Percentiles rank a stretch among this genome's conserved stretches.
Conservation (phyloP, 352 stramenopile species). For the Phytopythium aichiense region DNA sequence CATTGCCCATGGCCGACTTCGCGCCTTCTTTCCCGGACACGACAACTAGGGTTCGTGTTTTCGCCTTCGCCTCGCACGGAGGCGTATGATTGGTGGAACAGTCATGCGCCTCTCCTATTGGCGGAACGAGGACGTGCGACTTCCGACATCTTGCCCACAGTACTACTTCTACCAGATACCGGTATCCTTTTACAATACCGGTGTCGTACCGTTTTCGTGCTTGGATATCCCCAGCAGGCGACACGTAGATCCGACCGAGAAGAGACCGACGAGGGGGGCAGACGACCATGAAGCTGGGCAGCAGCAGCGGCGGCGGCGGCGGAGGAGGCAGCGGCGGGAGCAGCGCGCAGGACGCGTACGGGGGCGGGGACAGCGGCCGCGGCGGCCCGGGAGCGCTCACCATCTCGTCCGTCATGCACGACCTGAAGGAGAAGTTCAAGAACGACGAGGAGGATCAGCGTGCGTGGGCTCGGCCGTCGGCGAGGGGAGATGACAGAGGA, state of each 20-base stretch:
- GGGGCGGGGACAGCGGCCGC: slow-evolving; percentile 35
- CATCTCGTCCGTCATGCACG: slow-evolving; percentile 90
- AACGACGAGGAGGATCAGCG: slow-evolving; percentile 95
- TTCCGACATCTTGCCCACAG: not conserved
- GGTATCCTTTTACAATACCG: not conserved
- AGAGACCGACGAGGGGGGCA: not conserved
- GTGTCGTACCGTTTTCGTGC: too few relatives aligned
- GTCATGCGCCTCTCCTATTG: not conserved
- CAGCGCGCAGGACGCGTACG: slow-evolving; percentile 47
- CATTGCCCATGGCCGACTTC: not conserved
- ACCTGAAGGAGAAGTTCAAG: slow-evolving; percentile 99
- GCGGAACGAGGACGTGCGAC: not conserved
- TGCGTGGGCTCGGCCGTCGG: slow-evolving; percentile 17
- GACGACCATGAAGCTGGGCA: slow-evolving; percentile 53
- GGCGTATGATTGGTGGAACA: not conserved
- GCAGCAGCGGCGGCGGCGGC: slow-evolving; percentile 2
- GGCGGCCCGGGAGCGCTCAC: slow-evolving; percentile 27
- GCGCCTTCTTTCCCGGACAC: not conserved
- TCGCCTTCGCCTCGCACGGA: slow-evolving; percentile 5
- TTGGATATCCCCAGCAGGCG: not conserved
- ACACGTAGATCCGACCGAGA: slow-evolving; percentile 6
- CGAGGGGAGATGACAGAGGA: not conserved
- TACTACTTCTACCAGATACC: not conserved
- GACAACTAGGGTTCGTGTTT: slow-evolving; percentile 1
- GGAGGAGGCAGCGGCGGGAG: slow-evolving; percentile 6